Evolutionary conservation across 768 basidiomycete species (phyloP).

Genomic region (Phaeolepiota aurea): DNA sequence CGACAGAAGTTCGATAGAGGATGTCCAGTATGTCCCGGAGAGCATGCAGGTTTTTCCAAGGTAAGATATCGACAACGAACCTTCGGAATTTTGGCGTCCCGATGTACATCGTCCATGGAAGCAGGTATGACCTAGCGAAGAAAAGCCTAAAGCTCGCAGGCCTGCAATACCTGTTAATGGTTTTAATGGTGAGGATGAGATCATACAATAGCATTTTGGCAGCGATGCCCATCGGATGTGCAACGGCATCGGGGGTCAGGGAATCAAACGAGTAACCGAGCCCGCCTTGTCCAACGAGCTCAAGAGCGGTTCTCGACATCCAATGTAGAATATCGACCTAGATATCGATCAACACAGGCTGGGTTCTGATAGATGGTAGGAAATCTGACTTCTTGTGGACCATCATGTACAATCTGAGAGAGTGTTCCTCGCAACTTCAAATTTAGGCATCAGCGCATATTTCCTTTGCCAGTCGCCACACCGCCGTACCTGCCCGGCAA

Average conservation of each 20-base stretch:
- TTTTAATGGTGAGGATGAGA: constrained; percentile 29
- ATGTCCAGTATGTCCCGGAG: constrained; percentile 24
- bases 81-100: constrained; percentile 20
- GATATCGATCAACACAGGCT: neutral
- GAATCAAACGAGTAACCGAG: constrained; percentile 24
- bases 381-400: constrained; percentile 21
- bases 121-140: constrained; percentile 6
- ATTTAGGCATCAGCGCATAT: too few species aligned
- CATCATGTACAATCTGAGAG: constrained; percentile 14
- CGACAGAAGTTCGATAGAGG: constrained; percentile 24
- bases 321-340: constrained; percentile 18
- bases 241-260: constrained; percentile 13
- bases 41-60: constrained; percentile 19
- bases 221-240: constrained; percentile 17
- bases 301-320: constrained; percentile 24
- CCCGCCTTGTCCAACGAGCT: constrained; percentile 32
- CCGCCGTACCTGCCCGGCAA: constrained; percentile 16
- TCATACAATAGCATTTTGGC: constrained; percentile 22
- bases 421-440: constrained; percentile 22
- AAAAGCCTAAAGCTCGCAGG: constrained; percentile 3
- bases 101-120: constrained; percentile 12
- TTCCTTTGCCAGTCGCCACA: too few species aligned
- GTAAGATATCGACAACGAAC: constrained; percentile 21
- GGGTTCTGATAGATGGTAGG: neutral
- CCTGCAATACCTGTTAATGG: too few species aligned